A percentile compares a stretch with the other conserved stretches of the same genome.
Evolutionary conservation across 78 protist genomes (phyloP).

Genomic region (Cyanophora paradoxa): DNA sequence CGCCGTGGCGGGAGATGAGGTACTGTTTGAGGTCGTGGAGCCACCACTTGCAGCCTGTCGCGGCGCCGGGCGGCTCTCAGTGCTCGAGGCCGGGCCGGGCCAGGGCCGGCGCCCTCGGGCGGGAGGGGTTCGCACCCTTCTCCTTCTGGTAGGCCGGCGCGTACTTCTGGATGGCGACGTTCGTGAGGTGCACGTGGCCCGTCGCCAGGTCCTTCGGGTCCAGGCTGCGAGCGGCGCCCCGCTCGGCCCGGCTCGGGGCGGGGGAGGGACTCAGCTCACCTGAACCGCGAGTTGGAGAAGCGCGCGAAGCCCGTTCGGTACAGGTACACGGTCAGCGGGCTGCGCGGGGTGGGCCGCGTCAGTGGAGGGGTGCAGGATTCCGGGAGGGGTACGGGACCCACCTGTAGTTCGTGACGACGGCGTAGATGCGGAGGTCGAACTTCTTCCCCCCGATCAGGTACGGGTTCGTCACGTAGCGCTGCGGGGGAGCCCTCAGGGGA

Average conservation of each 20-base stretch:
- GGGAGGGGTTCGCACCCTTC: not conserved
- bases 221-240: not conserved
- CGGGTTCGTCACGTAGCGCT: conserved; percentile 1
- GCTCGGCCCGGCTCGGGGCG: no score
- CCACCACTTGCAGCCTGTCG: conserved; percentile 72
- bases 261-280: not conserved
- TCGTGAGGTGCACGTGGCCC: conserved; percentile 69
- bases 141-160: not conserved
- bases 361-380: no score
- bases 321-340: conserved; percentile 56
- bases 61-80: no score
- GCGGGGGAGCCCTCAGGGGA: no score
- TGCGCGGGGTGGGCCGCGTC: not conserved
- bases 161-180: conserved; percentile 79
- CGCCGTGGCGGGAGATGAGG: conserved; percentile 41
- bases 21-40: conserved; percentile 46
- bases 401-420: conserved; percentile 45
- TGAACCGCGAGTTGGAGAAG: conserved; percentile 29
- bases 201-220: conserved; percentile 21
- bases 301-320: conserved; percentile 81
- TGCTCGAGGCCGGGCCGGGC: no score
- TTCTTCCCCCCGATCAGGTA: conserved; percentile 47
- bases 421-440: conserved; percentile 64
- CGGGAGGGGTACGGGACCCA: no score
- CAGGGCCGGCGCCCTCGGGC: no score